Evolutionary conservation across 768 basidiomycete species (phyloP), one percentile per base, ranked within the genome.

Genomic region (Rhodotorula taiwanensis): DNA sequence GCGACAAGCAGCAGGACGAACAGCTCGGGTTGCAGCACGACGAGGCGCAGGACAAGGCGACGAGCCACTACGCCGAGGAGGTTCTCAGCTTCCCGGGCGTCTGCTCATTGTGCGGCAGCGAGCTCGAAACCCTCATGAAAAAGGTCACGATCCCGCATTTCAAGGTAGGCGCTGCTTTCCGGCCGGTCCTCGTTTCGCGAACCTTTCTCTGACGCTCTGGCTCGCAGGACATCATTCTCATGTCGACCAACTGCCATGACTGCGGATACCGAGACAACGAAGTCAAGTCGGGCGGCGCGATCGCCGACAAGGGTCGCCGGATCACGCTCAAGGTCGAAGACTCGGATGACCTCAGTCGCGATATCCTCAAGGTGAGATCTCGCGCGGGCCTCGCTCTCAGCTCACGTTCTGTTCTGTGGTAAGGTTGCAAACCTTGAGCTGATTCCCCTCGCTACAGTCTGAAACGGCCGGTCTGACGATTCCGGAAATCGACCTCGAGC

Each of bases 241-340:
- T 97, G 92, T 94, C 94, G 28, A 93, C 93, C 10, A 97, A 95
- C 75, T 98, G 95, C 75, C 89, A 92, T 61, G 76, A 78, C 55
- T 99, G 95, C 76, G 95, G 95, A 2, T 99, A 98, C 76, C 82
- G 89, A 60, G 95, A 99, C 76, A 98, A 93, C 72, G 95, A 99
- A 77, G 87, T 99, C 72, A 99, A 99, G 76, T 88, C 90, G 9
- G 90, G 94, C 27, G 78, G 85, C 4, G 92, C 93, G 1, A 89
- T 97, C 60, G 89, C 94, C 5, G 83, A 82, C 7, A 80, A 87
- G 72, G 95, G 94, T 23, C 93, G 88, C 76, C 82, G 80, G 60
- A 90, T 97, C 67, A 89, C 81, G 0, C 80, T 99, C 58, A 89
- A 86, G 75, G 91, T 95, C 8, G 86, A 92, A 70, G 93, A 98